Evolutionary conservation across 352 stramenopile genomes (phyloP).

Genomic region (Pythium utonaiense): DNA sequence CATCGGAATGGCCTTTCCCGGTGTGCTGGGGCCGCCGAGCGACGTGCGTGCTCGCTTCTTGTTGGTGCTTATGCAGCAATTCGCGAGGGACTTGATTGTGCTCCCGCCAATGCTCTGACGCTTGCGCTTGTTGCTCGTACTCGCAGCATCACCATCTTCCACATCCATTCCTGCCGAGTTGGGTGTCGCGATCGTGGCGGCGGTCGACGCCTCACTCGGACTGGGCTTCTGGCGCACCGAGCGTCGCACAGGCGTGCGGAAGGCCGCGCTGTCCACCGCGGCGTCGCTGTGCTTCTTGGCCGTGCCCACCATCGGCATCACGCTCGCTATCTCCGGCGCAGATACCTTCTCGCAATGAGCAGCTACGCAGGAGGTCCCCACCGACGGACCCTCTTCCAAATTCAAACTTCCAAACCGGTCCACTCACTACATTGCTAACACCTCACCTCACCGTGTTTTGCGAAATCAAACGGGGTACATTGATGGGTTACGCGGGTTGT

Average conservation of each 20-base stretch:
- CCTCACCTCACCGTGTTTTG: neutral
- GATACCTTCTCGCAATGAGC: neutral
- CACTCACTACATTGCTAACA: neutral
- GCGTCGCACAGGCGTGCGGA: conserved; percentile 17
- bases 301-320: conserved; percentile 25
- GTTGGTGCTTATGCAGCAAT: conserved; percentile 21
- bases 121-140: conserved; percentile 39
- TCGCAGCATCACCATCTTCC: neutral
- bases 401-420: conserved; percentile 28
- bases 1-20: conserved; percentile 72
- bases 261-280: conserved; percentile 12
- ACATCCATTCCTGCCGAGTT: neutral
- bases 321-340: conserved; percentile 20
- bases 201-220: neutral
- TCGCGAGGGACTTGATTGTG: conserved; percentile 25
- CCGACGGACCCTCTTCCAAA: neutral
- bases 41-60: conserved; percentile 66
- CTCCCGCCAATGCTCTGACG: conserved; percentile 42
- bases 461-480: neutral
- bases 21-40: conserved; percentile 39
- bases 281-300: conserved; percentile 21
- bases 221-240: conserved; percentile 16
- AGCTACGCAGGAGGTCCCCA: neutral
- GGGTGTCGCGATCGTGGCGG: neutral
- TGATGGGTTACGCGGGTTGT: neutral